Base-by-base conservation (phyloP, 164 flowering plant genomes). In the Echeveria elegans region DNA sequence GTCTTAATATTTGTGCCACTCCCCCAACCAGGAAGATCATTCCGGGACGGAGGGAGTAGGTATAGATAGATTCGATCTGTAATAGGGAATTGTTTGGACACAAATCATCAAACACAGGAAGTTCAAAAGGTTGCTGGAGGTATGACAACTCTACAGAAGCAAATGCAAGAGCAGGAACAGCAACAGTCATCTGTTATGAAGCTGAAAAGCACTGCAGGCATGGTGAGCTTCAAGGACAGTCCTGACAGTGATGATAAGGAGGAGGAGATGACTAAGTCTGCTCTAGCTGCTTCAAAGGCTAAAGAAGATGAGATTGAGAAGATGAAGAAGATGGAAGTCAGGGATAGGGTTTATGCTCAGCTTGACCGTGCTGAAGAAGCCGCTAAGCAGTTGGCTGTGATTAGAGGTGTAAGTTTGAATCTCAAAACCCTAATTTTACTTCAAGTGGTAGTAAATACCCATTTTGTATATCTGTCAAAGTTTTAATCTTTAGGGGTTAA, bases 291-390 rank as follows among this genome's bases (percentile, higher is more conserved):
- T 24, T 93, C 90, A 70, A 67, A 83, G 15, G 88, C 83, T 0
- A 90, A 83, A 72, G 98, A 93, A 71, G 98, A 90, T 50, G 89
- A 90, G 82, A 93, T 93, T 19, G 93, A 88, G 83, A 90, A 66
- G 88, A n/a, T n/a, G n/a, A 90, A 80, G 82, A 90, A 86, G 73
- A 78, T 79, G 79, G 96, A 85, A 74, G 87, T 90, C 16, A 82
- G 75, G 69, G 88, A 83, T 68, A 89, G 74, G 71, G 89, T 93
- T 69, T 81, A 86, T 30, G 86, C 94, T 72, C 90, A 88, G 21
- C 36, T 93, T 28, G 90, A 89, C 36, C 90, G 90, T 0, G 94
- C 82, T 0, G 94, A 87, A 68, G 90, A 84, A 68, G 96, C 82
- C 66, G 81, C 91, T 18, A 93, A 82, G 72, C 88, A 89, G 15